Percentiles rank a stretch among this genome's conserved stretches.
Evolutionary conservation across 805 yeast genomes (phyloP).

Genomic region (Maudiozyma turicensis): DNA sequence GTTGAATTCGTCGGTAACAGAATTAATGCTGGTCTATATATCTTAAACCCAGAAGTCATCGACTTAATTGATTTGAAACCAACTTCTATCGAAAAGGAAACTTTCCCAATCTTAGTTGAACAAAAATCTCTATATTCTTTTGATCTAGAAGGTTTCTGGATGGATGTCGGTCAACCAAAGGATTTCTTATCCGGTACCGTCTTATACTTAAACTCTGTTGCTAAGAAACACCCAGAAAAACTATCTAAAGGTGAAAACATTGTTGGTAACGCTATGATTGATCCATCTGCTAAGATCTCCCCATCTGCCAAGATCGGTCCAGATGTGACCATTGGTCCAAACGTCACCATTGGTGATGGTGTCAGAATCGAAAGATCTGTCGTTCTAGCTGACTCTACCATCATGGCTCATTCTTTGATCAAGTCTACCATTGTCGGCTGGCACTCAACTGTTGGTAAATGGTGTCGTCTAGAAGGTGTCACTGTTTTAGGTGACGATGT

Average conservation of each 20-base stretch:
- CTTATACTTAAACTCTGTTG: constrained; percentile 75
- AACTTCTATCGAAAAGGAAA: constrained; percentile 98
- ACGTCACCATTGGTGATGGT: constrained; percentile 93
- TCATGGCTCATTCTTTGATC: constrained; percentile 96
- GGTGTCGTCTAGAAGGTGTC: constrained; percentile 98
- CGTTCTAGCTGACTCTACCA: constrained; percentile 77
- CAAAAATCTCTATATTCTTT: constrained; percentile 82
- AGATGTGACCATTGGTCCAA: constrained; percentile 94
- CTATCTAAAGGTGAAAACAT: constrained; percentile 65
- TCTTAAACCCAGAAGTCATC: constrained; percentile 93
- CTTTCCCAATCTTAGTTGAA: constrained; percentile 94
- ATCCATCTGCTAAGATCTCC: constrained; percentile 90
- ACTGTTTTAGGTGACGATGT: constrained; percentile 99
- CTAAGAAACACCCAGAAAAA: constrained; percentile 66
- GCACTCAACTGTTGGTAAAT: constrained; percentile 95
- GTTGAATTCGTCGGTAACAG: constrained; percentile 99
- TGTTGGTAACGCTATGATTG: constrained; percentile 85
- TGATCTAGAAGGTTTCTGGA: constrained; percentile 99
- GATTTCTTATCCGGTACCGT: constrained; percentile 96
- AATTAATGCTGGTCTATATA: constrained; percentile 98
- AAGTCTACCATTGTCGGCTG: constrained; percentile 98
- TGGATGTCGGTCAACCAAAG: constrained; percentile 99
- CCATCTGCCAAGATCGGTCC: constrained; percentile 96
- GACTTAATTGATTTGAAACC: constrained; percentile 96
- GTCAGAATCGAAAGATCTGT: constrained; percentile 96